A percentile compares a stretch with the other conserved stretches of the same genome.
These are phyloP conservation scores for Collybia nuda DNA, from an alignment of 768 basidiomycete genomes.

Conservation along the genomic window DNA sequence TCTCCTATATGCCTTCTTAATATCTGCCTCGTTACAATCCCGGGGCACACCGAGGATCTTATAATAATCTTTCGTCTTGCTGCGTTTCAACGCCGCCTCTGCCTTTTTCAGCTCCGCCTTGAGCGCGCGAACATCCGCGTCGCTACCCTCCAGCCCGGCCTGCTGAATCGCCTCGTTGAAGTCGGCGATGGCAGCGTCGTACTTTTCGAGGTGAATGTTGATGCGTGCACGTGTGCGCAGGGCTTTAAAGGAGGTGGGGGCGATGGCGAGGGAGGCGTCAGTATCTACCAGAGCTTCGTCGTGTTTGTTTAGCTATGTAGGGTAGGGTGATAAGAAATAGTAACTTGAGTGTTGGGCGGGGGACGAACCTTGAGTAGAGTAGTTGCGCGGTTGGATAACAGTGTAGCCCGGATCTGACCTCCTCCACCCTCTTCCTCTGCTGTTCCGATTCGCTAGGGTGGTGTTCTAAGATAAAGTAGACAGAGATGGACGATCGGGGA, in stretches of 20 bases:
- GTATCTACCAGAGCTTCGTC: slow-evolving; percentile 74
- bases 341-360: not conserved
- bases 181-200: slow-evolving; percentile 68
- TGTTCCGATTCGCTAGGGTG: slow-evolving; percentile 61
- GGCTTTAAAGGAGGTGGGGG: slow-evolving; percentile 77
- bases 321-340: slow-evolving; percentile 7
- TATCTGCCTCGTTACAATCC: slow-evolving; percentile 67
- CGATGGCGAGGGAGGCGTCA: slow-evolving; percentile 60
- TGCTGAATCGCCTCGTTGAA: slow-evolving; percentile 81
- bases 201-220: slow-evolving; percentile 70
- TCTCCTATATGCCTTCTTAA: slow-evolving; percentile 90
- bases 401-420: slow-evolving; percentile 76
- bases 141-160: slow-evolving; percentile 60
- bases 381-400: slow-evolving; percentile 84
- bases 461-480: not conserved
- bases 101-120: slow-evolving; percentile 75
- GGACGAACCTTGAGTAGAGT: slow-evolving; percentile 66
- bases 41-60: slow-evolving; percentile 68
- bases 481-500: slow-evolving; percentile 1
- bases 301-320: slow-evolving; percentile 60
- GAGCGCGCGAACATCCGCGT: slow-evolving; percentile 62
- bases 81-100: slow-evolving; percentile 78
- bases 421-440: slow-evolving; percentile 73
- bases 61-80: slow-evolving; percentile 90
- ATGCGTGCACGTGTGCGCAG: slow-evolving; percentile 85